phyloP scores from a whole-genome alignment of 2,329 filamentous ascomycete genomes.

The Talaromyces sp. region DNA sequence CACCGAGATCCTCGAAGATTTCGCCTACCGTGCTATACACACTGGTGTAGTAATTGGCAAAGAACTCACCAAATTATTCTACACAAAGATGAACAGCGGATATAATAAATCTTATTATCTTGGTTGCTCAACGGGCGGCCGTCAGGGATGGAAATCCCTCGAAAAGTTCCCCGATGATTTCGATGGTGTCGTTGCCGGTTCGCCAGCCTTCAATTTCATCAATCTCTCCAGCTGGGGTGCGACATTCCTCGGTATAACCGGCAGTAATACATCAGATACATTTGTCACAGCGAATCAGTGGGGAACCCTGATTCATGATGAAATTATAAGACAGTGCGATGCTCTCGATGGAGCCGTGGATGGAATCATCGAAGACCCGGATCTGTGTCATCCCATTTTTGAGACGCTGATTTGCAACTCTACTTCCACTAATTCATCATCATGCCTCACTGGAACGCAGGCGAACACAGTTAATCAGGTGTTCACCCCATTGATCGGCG shows the following conservation, averaged over 20 bases:
- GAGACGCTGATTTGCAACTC: background rate
- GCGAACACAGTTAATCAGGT: background rate
- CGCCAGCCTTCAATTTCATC: conserved; percentile 26
- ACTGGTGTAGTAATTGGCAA: conserved; percentile 13
- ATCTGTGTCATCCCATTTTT: conserved; percentile 19
- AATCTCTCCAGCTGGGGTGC: conserved; percentile 45
- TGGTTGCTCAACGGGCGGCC: conserved; percentile 21
- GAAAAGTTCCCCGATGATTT: conserved; percentile 55
- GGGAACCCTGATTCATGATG: conserved; percentile 30
- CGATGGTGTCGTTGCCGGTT: conserved; percentile 52
- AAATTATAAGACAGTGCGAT: conserved; percentile 37
- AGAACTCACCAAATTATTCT: conserved; percentile 40
- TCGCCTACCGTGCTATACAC: conserved; percentile 25
- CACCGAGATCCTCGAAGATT: conserved; percentile 41
- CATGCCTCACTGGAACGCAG: background rate
- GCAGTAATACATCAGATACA: background rate
- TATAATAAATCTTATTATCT: conserved; percentile 17
- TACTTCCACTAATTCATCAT: background rate
- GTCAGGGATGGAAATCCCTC: conserved; percentile 32
- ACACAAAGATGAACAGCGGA: conserved; percentile 21
- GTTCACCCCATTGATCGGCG: background rate
- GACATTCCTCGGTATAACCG: conserved; percentile 19
- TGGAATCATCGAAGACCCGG: conserved; percentile 38
- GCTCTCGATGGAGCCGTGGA: conserved; percentile 31
- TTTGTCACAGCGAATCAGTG: conserved; percentile 23